Evolutionary conservation across 805 yeast species (phyloP), one percentile per base, ranked within the genome.

Genomic region (Priceomyces carsonii): DNA sequence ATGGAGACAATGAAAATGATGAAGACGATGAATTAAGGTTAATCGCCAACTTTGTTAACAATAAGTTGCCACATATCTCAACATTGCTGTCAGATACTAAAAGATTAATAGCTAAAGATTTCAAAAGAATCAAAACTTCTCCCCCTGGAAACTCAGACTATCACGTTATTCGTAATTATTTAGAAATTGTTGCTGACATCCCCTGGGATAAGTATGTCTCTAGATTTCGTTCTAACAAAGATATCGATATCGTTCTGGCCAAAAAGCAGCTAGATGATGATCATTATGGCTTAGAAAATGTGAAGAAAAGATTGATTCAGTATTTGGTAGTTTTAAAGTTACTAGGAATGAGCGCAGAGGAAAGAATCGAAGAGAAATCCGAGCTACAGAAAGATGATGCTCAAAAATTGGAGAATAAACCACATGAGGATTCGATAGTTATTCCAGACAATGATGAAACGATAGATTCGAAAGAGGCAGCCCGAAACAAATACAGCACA

Each of bases 251-350:
- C 12, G 54, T 51, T 1, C 56, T 53, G 9, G 74, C 74, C 5
- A 61, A 54, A 32, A 40, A 45, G 8, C 69, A 63, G 38, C 51
- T 68, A 26, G 73, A 68, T 38, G 54, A 50, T 9, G 74, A 68
- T 44, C 74, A 68, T 44, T 59, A 63, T 40, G 74, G 73, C 1
- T 54, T 68, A 36, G 68, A 68, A 32, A 57, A 59, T 36, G 64
- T 57, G 18, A 88, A 88, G 57, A 80, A 74, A 45, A 68, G 96
- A 32, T 69, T 88, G 24, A 55, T 88, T 15, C 95, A 88, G 55
- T 86, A 87, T 54, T 64, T 88, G 19, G 88, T 93, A 4, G 89
- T 88, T 5, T 61, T 86, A 43, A 83, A 84, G 42, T 68, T 89
- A 26, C 51, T 68, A 42, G 72, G 69, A 2, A 51, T 59, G 12